These are phyloP conservation scores for Allium fistulosum DNA, from an alignment of 106 monocot genomes.

Conservation along the genomic window DNA sequence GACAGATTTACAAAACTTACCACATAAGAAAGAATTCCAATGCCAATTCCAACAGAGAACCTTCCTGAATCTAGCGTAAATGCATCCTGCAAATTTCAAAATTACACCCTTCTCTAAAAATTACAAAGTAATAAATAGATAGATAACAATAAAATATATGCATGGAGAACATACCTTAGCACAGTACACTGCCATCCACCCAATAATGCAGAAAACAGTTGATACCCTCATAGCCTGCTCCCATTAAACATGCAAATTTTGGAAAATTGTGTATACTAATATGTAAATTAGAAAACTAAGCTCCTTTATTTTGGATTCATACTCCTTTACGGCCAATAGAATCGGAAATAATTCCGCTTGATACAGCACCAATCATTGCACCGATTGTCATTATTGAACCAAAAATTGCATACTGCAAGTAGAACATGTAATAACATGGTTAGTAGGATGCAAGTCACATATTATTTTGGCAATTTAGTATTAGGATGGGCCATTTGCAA, in stretches of 20 bases:
- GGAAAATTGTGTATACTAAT: background rate
- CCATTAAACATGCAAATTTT: constrained; percentile 11
- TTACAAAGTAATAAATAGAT: background rate
- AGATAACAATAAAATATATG: background rate
- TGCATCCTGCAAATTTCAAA: constrained; percentile 25
- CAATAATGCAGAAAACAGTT: constrained; percentile 49
- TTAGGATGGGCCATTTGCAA: background rate
- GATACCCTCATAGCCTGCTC: constrained; percentile 65
- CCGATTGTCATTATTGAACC: constrained; percentile 70
- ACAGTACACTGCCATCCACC: constrained; percentile 56
- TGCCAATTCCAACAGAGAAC: constrained; percentile 46
- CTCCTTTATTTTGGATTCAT: constrained; percentile 7
- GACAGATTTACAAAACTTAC: constrained; percentile 10
- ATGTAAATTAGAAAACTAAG: background rate
- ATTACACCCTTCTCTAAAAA: background rate
- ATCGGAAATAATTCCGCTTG: constrained; percentile 47
- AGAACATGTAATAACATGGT: background rate
- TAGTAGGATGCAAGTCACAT: background rate
- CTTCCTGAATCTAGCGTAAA: constrained; percentile 40
- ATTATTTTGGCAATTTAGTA: background rate
- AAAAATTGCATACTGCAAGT: constrained; percentile 51
- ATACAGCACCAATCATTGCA: constrained; percentile 62
- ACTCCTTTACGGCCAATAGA: constrained; percentile 54
- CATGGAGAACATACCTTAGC: constrained; percentile 30
- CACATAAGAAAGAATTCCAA: constrained; percentile 67